These are phyloP conservation scores for Leishmania mexicana DNA, from an alignment of 208 protist genomes.

Conservation along the genomic window DNA sequence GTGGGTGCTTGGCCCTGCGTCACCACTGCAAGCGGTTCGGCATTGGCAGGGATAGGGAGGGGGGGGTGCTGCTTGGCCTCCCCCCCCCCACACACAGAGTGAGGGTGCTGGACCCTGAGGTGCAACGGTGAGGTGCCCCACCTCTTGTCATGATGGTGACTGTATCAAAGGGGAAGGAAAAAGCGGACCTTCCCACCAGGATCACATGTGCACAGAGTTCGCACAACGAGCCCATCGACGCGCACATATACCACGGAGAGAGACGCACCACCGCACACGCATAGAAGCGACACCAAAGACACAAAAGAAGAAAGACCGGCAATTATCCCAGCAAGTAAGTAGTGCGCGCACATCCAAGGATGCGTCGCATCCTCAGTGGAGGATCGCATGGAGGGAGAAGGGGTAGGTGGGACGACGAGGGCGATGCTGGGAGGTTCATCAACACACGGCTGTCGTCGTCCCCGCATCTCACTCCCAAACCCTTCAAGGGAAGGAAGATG, in stretches of 20 bases:
- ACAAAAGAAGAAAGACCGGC: conserved; percentile 4
- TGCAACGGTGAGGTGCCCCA: background rate
- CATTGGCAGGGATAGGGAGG: too few species aligned
- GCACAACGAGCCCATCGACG: background rate
- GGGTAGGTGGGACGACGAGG: background rate
- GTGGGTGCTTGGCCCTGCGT: background rate
- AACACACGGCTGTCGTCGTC: background rate
- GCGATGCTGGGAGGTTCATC: background rate
- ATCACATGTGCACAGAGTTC: background rate
- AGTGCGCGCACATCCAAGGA: background rate
- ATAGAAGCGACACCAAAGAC: background rate
- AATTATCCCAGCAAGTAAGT: background rate
- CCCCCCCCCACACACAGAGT: too few species aligned
- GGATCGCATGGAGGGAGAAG: background rate
- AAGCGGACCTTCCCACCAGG: background rate
- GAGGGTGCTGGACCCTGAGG: background rate
- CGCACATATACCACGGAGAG: background rate
- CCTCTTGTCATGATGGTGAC: background rate
- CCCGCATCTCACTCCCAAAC: background rate
- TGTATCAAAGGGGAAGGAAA: background rate
- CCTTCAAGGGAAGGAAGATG: background rate
- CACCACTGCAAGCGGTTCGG: too few species aligned
- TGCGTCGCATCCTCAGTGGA: background rate
- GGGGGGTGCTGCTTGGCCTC: too few species aligned
- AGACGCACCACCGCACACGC: background rate